Evolutionary conservation across 1,139 yeast species (phyloP).

Genomic region (Protomyces lactucae-debilis): DNA sequence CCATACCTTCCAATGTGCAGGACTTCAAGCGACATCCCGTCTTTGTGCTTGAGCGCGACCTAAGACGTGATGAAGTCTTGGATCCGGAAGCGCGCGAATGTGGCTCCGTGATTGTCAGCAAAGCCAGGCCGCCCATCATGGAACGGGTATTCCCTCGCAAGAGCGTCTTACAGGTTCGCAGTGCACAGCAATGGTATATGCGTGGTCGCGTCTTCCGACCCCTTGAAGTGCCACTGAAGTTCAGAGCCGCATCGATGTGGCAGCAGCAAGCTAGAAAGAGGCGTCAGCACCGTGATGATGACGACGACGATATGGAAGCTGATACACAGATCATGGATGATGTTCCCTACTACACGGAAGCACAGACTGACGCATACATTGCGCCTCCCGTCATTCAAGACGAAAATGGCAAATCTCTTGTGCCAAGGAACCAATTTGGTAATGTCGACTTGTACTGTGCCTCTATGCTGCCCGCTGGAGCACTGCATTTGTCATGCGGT

Average conservation of each 20-base stretch:
- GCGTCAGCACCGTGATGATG: constrained; percentile 35
- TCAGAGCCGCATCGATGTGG: neutral
- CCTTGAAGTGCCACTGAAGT: constrained; percentile 63
- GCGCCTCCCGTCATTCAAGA: constrained; percentile 69
- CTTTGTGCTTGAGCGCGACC: constrained; percentile 68
- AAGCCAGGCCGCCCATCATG: constrained; percentile 32
- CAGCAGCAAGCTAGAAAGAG: constrained; percentile 28
- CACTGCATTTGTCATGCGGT: constrained; percentile 49
- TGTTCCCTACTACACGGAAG: constrained; percentile 59
- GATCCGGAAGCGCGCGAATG: constrained; percentile 60
- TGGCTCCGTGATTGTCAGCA: constrained; percentile 55
- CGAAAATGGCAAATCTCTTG: constrained; percentile 34
- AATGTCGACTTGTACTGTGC: constrained; percentile 74
- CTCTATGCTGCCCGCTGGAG: constrained; percentile 80
- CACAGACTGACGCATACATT: constrained; percentile 64
- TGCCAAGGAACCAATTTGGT: constrained; percentile 73
- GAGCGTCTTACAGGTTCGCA: constrained; percentile 58
- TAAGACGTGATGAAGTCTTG: constrained; percentile 66
- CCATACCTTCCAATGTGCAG: constrained; percentile 76
- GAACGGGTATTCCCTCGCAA: constrained; percentile 58
- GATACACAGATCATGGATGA: constrained; percentile 46
- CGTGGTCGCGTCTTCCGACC: constrained; percentile 65
- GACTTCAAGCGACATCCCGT: constrained; percentile 86
- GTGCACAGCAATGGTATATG: constrained; percentile 84
- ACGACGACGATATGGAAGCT: constrained; percentile 42